These are phyloP conservation scores for Kwoniella sp. DNA, from an alignment of 768 basidiomycete genomes.

Conservation along the genomic window DNA sequence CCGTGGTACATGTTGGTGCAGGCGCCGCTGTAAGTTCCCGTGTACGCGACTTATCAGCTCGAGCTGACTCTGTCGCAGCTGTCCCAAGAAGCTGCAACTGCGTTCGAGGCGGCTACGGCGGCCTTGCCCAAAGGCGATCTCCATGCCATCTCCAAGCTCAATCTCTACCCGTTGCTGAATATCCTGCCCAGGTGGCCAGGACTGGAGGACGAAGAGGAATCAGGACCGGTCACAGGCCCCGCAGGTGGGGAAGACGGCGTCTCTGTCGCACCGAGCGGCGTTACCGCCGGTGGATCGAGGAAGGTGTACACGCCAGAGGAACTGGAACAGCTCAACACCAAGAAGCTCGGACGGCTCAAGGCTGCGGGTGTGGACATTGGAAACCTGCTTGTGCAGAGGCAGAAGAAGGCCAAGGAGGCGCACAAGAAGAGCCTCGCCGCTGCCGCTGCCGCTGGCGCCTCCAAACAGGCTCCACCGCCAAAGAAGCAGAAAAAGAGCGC, in stretches of 20 bases:
- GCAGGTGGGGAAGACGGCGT: neutral
- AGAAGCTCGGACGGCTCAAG: constrained; percentile 39
- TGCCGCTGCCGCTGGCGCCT: too few relatives aligned
- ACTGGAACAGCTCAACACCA: constrained; percentile 22
- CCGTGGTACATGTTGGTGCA: constrained; percentile 15
- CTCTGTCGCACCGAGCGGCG: constrained; percentile 3
- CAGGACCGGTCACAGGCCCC: constrained; percentile 2
- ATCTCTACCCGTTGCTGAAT: constrained; percentile 37
- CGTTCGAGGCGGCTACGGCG: neutral
- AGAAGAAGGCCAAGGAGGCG: constrained; percentile 36
- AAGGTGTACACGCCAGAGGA: constrained; percentile 26
- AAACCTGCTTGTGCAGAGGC: constrained; percentile 24
- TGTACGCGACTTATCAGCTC: neutral
- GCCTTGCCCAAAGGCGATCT: constrained; percentile 6
- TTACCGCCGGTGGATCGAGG: neutral
- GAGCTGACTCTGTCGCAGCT: neutral
- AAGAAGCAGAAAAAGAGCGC: neutral
- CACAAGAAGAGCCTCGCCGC: constrained; percentile 27
- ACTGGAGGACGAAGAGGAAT: constrained; percentile 43
- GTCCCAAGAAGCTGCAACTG: neutral
- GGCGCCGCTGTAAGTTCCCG: constrained; percentile 17
- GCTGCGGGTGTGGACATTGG: constrained; percentile 41
- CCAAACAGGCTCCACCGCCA: neutral
- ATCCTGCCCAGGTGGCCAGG: constrained; percentile 45
- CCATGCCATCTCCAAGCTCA: constrained; percentile 19